Base-by-base conservation (phyloP, 2,329 filamentous ascomycete genomes). In the Didymosphaeria variabile region DNA sequence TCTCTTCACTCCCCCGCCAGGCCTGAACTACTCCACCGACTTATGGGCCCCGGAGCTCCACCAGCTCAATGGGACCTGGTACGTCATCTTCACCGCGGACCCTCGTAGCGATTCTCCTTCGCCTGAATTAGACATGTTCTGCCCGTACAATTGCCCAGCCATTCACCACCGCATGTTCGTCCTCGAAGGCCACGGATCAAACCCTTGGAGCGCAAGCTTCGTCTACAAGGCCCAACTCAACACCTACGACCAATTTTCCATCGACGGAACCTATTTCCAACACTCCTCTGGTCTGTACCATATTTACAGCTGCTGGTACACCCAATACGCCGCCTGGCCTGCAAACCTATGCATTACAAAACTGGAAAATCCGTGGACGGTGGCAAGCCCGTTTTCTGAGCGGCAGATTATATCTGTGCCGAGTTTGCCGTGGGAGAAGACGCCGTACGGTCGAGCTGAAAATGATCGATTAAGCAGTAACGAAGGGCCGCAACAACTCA, bases 331-430 rank as follows among this genome's bases (percentile, higher is more conserved):
- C 40, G 80, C 76, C 51, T 85, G 83, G 83, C 83, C 83, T 12
- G 79, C 82, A 4, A 85, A 84, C 60, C 77, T 85, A 6, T 85
- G 83, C 70, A 84, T 85, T 57, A 81, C 83, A n/a, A 80, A 82
- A 59, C 67, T 84, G 71, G 75, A 73, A 7, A 75, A 84, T 55
- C 83, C 83, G 0, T 84, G 78, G 77, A 84, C 82, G 3, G 79
- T 84, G 1, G 66, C 73, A 3, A 80, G 79, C 5, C 80, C 79
- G 47, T 79, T 84, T 32, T 78, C 78, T 1, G 79, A 85, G 54
- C 77, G 83, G 17, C 78, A 80, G 40, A 81, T 84, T 59, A 79
- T 85, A 55, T 82, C 79, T 12, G 76, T 79, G 0, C 83, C 83
- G 0, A 74, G 77, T 13, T 80, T 84, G 59, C 75, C 82, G 1